Percentiles rank a stretch among this genome's conserved stretches.
Evolutionary conservation across 768 basidiomycete genomes (phyloP).

Genomic region (Podaxis sp.): DNA sequence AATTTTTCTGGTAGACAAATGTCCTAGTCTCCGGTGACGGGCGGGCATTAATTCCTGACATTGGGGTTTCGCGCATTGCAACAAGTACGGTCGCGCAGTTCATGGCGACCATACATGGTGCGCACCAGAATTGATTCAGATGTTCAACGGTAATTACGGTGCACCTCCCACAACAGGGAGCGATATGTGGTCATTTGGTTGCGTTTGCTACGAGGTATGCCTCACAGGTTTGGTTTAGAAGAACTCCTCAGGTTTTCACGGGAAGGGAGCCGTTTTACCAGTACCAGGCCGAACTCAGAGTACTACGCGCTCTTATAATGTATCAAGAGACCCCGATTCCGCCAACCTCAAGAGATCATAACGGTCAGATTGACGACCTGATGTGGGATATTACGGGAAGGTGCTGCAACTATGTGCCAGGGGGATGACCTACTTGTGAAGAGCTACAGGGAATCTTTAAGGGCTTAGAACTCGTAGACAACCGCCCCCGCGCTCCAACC

Average conservation of each 20-base stretch:
- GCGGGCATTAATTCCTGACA: too few species aligned
- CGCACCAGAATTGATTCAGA: background rate
- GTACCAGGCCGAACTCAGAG: background rate
- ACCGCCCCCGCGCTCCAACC: background rate
- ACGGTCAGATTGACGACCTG: background rate
- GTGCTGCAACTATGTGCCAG: background rate
- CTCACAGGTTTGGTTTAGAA: background rate
- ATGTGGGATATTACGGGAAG: background rate
- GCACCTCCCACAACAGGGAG: too few species aligned
- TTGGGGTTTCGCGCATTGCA: too few species aligned
- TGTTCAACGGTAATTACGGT: too few species aligned
- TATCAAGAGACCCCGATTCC: too few species aligned
- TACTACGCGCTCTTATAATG: background rate
- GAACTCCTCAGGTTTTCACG: background rate
- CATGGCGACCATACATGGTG: background rate
- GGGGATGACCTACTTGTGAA: background rate
- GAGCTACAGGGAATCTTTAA: background rate
- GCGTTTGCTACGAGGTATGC: background rate
- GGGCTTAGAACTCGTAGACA: background rate
- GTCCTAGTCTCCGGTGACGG: too few species aligned
- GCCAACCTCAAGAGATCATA: background rate
- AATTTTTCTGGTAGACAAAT: too few species aligned
- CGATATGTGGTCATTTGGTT: too few species aligned
- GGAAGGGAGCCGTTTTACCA: background rate
- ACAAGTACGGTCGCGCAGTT: too few species aligned